Conservation (phyloP, 331 rosid species). For the Prunus yedoensis region DNA sequence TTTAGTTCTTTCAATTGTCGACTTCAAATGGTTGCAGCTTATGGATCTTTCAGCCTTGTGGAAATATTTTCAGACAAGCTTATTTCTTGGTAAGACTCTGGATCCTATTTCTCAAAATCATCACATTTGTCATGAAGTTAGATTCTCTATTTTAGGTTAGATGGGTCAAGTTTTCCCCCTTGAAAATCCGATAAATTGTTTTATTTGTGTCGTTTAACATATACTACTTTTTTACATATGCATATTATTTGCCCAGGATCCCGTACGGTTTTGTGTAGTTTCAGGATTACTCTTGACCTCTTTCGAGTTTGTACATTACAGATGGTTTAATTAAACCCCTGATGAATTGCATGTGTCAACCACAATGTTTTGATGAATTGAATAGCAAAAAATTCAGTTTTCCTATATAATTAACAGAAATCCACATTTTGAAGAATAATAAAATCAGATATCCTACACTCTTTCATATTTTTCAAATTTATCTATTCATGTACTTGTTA, state of each 20-base stretch:
- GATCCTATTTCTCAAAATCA: constrained; percentile 10
- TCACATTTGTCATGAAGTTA: background rate
- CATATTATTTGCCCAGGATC: background rate
- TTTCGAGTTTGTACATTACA: background rate
- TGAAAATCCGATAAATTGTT: background rate
- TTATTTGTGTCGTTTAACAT: background rate
- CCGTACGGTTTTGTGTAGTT: background rate
- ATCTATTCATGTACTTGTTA: background rate
- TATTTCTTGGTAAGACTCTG: constrained; percentile 70
- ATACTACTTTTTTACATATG: background rate
- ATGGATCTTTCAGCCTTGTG: constrained; percentile 84
- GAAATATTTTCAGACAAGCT: constrained; percentile 81
- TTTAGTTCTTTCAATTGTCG: background rate
- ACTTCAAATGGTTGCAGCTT: constrained; percentile 51
- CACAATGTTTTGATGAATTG: background rate
- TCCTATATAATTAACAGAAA: background rate
- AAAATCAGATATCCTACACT: background rate
- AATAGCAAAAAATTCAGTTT: background rate
- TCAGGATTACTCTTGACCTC: background rate
- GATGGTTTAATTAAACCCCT: background rate
- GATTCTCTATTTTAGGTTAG: background rate
- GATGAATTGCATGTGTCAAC: background rate
- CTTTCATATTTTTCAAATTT: background rate
- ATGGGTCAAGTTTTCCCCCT: background rate
- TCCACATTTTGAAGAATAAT: background rate